A percentile compares a stretch with the other conserved stretches of the same genome.
phyloP scores from a whole-genome alignment of 106 monocot species.

The Dendrobium chrysotoxum region DNA sequence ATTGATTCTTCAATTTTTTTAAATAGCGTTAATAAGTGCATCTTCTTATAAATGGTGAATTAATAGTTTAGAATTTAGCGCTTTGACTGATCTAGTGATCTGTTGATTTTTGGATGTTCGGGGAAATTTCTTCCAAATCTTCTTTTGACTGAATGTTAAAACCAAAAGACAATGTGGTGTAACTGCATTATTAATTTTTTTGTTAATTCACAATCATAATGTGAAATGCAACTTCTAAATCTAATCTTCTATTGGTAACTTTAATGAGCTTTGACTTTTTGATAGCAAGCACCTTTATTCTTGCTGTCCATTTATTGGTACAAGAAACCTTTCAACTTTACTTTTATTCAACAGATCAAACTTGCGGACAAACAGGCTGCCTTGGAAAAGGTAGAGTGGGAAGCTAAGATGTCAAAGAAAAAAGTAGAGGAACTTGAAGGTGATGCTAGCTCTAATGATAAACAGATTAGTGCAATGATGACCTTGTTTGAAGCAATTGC shows the following conservation, averaged over 20 bases:
- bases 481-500: conserved; percentile 55
- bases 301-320: neutral
- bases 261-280: neutral
- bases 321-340: neutral
- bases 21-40: neutral
- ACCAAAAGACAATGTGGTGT: neutral
- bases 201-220: neutral
- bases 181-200: neutral
- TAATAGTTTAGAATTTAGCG: neutral
- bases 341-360: conserved; percentile 44
- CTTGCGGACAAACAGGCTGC: conserved; percentile 93
- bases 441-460: conserved; percentile 38
- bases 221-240: neutral
- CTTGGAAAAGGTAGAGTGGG: conserved; percentile 79
- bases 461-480: conserved; percentile 52
- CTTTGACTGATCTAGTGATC: neutral
- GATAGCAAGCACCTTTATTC: neutral
- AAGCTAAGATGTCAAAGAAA: conserved; percentile 55
- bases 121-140: neutral
- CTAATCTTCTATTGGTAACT: neutral
- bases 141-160: neutral
- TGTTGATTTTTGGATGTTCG: neutral
- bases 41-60: neutral
- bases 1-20: neutral
- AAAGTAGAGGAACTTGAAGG: conserved; percentile 72